Conservation (phyloP, 257 asterid genomes). For the Nicotiana otophora region DNA sequence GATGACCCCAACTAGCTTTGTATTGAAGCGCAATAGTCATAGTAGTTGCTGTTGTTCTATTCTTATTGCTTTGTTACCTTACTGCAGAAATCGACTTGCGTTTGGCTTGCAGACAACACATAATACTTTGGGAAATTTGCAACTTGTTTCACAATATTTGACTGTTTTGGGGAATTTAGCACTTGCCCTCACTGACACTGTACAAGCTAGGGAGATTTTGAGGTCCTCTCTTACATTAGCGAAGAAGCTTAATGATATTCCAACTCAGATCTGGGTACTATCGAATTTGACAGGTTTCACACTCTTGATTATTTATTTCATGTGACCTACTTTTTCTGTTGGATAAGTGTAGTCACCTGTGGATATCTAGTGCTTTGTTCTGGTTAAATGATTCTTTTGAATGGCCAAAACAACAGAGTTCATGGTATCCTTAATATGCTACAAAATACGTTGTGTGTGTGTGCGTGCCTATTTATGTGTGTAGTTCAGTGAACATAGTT, state of each 20-base stretch:
- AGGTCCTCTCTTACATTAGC: conserved; percentile 93
- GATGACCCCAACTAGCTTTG: background rate
- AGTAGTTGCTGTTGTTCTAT: background rate
- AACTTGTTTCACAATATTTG: conserved; percentile 92
- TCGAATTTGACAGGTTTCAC: conserved; percentile 68
- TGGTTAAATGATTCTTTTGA: background rate
- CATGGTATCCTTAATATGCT: background rate
- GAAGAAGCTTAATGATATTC: conserved; percentile 80
- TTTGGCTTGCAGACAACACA: conserved; percentile 93
- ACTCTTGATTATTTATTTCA: background rate
- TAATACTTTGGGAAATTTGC: conserved; percentile 77
- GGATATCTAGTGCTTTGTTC: background rate
- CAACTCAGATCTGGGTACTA: conserved; percentile 89
- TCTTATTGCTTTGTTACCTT: conserved; percentile 9
- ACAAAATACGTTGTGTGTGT: background rate
- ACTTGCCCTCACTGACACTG: conserved; percentile 83
- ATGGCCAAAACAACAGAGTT: background rate
- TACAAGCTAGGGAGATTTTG: conserved; percentile 93
- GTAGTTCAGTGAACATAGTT: background rate
- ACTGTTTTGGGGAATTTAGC: conserved; percentile 85
- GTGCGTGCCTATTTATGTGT: background rate
- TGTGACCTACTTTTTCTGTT: background rate
- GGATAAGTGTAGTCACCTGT: background rate
- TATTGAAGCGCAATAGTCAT: background rate
- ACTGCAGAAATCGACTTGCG: conserved; percentile 71